Base-by-base conservation (phyloP, 164 flowering plant genomes). In the Umbilicus rupestris region DNA sequence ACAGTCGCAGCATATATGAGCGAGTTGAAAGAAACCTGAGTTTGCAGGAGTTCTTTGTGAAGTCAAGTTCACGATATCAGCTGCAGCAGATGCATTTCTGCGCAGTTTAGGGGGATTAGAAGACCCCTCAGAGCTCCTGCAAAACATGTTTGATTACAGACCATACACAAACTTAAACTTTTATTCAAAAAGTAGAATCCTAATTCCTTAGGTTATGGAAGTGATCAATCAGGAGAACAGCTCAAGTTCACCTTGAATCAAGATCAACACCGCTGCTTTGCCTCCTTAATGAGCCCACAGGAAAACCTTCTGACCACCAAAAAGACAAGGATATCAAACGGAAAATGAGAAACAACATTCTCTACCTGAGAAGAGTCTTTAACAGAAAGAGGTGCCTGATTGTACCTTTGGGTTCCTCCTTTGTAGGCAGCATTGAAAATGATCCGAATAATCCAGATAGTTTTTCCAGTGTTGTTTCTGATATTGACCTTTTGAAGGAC, bases 221-320 rank as follows among this genome's bases (percentile, higher is more conserved):
- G 29, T 60, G 49, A 66, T 62, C 57, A 58, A 70, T 33, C 52
- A 47, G 22, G 41, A 49, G 35, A 19, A 62, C 37, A 66, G 50
- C 60, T 2, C 33, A 45, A 26, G 28, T 31, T 66, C 78, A 94
- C 97, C 87, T 79, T 57, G 86, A 87, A 66, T 72, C 66, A 24
- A 87, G 63, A 65, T 92, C 96, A 22, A 79, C 74, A 22, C 87
- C 89, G 73, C 97, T 95, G 73, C 82, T 75, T 74, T 88, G 96
- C 77, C 96, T 86, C 67, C 87, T 76, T 62, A 92, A 75, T 37
- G 78, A 70, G 17, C 96, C 99, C 89, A 81, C 66, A 77, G 66
- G 7, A 64, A 22, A 63, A 69, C 26, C 42, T 44, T 55, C 55
- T 64, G 55, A 26, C 62, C 65, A 55, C 3, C 33, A 28, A 55